Evolutionary conservation across 805 yeast genomes (phyloP), one percentile per base, ranked within the genome.

Genomic region (Groenewaldozyma tartarivorans): DNA sequence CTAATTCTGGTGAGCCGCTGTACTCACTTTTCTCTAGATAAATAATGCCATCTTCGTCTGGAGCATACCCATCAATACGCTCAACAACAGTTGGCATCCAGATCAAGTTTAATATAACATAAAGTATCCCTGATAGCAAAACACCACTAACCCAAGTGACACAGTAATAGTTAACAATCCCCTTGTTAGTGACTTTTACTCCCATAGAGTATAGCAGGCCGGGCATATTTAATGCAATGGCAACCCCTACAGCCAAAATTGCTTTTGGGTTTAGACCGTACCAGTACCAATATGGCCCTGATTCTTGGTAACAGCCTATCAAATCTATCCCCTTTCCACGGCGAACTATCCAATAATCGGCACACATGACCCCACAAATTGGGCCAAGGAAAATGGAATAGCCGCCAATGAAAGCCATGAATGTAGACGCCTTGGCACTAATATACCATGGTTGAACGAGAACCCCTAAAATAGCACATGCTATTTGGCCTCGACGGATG

Each of bases 231-330:
- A 39, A 44, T 4, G 47, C 40, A 29, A 44, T 41, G 22, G 47
- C 43, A 19, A 47, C 43, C n/a, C 49, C 5, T 38, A 62, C 68
- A 4, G 69, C 60, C n/a, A 26, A 11, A 9, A 68, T 43, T 4
- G 67, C 66, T 47, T 69, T 58, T 62, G 64, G 65, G 54, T 72
- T 70, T 44, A 66, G 32, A 5, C 77, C 77, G 19, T 55, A 47
- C 52, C 60, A 56, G 56, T 66, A 67, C 59, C 66, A 67, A 52
- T 69, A 74, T 39, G 70, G 41, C 2, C 47, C 47, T 26, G 40
- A 33, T 7, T 40, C 42, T 16, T 41, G 35, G 24, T 44, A 44
- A 18, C 36, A 38, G 21, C 33, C 39, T 16, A 20, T 21, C 13
- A 41, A 15, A 31, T 41, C 38, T 7, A 41, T 20, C 18, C 47